Evolutionary conservation across 768 basidiomycete genomes (phyloP).

Genomic region (Rhodotorula sphaerocarpa): DNA sequence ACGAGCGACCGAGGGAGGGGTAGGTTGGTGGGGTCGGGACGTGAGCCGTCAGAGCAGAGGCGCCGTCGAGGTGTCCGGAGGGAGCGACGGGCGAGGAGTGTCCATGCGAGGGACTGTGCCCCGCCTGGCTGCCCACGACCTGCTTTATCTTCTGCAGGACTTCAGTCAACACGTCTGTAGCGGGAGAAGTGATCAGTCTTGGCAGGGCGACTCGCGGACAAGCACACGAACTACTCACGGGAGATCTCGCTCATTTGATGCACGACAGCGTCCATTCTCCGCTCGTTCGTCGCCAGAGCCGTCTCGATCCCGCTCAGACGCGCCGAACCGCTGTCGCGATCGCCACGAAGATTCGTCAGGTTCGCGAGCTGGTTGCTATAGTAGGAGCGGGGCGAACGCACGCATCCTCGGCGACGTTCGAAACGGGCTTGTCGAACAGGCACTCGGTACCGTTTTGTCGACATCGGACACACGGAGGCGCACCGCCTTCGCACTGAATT

Average conservation of each 20-base stretch:
- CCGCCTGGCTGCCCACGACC: background rate
- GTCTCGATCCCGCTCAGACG: background rate
- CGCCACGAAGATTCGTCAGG: background rate
- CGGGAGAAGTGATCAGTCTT: no score
- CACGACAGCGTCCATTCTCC: conserved; percentile 5
- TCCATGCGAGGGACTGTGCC: background rate
- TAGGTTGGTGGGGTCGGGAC: background rate
- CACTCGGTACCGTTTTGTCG: background rate
- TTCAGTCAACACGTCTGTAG: background rate
- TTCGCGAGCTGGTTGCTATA: no score
- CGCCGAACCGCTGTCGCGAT: background rate
- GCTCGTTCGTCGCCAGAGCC: conserved; percentile 9
- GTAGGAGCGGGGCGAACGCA: background rate
- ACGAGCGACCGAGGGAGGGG: background rate
- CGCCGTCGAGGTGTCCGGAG: background rate
- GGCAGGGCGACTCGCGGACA: no score
- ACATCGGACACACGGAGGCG: background rate
- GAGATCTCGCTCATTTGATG: conserved; percentile 10
- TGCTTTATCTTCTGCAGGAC: background rate
- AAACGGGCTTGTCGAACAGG: background rate
- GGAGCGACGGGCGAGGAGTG: no score
- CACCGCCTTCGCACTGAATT: conserved; percentile 9
- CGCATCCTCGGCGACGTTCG: background rate
- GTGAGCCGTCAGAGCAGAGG: no score
- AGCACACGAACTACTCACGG: background rate